Conservation (phyloP, 441 rosid genomes). For the Brassica hybrid region DNA sequence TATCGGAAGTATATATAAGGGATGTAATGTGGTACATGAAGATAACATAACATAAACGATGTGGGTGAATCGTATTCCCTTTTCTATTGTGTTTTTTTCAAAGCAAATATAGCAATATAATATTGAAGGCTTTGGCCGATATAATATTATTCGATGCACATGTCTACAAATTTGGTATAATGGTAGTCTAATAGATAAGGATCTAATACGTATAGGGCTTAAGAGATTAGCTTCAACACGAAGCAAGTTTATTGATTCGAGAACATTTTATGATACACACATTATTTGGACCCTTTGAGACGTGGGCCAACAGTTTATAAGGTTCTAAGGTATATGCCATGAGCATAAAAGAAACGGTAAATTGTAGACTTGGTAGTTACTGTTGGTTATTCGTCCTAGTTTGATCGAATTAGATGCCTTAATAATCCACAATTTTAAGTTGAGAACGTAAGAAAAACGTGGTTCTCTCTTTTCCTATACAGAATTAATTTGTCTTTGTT, state of each 20-base stretch:
- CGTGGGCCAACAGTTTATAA: conserved; percentile 11
- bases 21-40: background rate
- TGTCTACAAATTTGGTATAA: conserved; percentile 16
- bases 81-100: conserved; percentile 21
- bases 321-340: conserved; percentile 25
- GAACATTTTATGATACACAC: background rate
- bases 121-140: conserved; percentile 10
- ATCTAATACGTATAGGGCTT: conserved; percentile 20
- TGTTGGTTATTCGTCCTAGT: conserved; percentile 20
- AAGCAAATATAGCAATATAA: background rate
- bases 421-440: conserved; percentile 1
- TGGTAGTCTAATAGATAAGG: conserved; percentile 17
- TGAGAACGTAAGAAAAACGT: conserved; percentile 1
- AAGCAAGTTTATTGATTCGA: conserved; percentile 17
- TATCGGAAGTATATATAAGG: conserved; percentile 23
- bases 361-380: conserved; percentile 13
- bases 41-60: background rate
- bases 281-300: background rate
- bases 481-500: conserved; percentile 6
- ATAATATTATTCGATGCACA: conserved; percentile 23
- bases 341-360: conserved; percentile 7
- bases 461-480: background rate
- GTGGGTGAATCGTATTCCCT: conserved; percentile 32
- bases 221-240: conserved; percentile 29
- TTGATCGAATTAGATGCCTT: conserved; percentile 16